phyloP scores from a whole-genome alignment of 1,284 basidiomycete species.

The Butyriboletus appendiculatus region DNA sequence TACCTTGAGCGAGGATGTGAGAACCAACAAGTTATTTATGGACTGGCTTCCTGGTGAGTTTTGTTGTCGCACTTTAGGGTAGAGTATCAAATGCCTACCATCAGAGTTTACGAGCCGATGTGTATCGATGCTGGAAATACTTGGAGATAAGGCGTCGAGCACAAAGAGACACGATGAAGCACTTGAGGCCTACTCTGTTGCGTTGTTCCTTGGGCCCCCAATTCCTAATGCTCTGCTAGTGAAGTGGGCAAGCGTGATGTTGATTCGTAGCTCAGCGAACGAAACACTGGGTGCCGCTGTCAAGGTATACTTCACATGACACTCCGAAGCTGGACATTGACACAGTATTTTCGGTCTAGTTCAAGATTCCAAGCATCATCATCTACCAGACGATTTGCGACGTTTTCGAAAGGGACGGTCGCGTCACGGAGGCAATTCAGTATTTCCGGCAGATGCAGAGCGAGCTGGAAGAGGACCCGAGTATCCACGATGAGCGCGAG shows the following conservation, averaged over 20 bases:
- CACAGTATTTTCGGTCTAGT: background rate
- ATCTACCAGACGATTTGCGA: constrained; percentile 4
- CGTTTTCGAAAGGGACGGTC: background rate
- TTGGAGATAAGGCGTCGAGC: constrained; percentile 3
- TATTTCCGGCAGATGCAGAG: background rate
- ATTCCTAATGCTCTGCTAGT: background rate
- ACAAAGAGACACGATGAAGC: constrained; percentile 2
- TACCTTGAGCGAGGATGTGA: background rate
- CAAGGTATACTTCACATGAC: background rate
- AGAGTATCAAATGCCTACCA: background rate
- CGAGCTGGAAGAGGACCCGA: background rate
- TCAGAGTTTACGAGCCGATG: constrained; percentile 13
- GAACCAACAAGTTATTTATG: background rate
- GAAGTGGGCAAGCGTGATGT: constrained; percentile 7
- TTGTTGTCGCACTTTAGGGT: background rate
- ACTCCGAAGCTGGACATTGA: background rate
- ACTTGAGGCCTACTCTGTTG: background rate
- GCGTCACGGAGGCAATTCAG: background rate
- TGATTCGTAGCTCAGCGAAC: background rate
- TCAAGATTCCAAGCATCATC: constrained; percentile 1
- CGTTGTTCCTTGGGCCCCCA: background rate
- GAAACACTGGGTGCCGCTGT: background rate
- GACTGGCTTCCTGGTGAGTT: constrained; percentile 10
- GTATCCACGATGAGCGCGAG: background rate
- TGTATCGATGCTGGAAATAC: background rate